Percentiles rank a stretch among this genome's conserved stretches.
Evolutionary conservation across 2,329 filamentous ascomycete species (phyloP).

Genomic region (Elsinoe necatrix): DNA sequence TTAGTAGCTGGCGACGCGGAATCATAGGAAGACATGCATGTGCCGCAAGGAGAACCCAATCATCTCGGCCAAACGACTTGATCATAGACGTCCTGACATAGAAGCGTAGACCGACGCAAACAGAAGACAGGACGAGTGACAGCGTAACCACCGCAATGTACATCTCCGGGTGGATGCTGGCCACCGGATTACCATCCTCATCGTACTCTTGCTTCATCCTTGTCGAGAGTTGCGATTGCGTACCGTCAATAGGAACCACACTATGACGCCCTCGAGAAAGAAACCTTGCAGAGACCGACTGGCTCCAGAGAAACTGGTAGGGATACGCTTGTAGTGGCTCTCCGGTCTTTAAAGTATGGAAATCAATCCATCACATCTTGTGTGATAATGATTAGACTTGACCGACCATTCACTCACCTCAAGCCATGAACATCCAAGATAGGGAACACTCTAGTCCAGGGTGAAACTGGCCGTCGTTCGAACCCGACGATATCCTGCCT

Average conservation of each 20-base stretch:
- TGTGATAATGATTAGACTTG: background rate
- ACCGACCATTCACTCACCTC: background rate
- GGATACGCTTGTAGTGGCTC: background rate
- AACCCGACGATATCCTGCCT: background rate
- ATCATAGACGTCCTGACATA: constrained; percentile 35
- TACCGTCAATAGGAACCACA: background rate
- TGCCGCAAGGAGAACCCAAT: constrained; percentile 34
- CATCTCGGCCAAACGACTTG: constrained; percentile 38
- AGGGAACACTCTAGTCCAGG: background rate
- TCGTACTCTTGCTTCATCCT: background rate
- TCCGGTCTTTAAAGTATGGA: background rate
- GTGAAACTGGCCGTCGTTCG: constrained; percentile 4
- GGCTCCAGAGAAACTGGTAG: background rate
- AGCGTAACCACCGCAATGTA: background rate
- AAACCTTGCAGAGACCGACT: background rate
- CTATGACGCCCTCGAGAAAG: background rate
- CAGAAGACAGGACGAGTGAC: background rate
- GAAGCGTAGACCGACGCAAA: constrained; percentile 23
- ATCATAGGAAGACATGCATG: constrained; percentile 26
- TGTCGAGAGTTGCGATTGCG: background rate
- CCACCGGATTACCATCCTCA: background rate
- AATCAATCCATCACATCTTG: background rate
- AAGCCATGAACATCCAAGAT: background rate
- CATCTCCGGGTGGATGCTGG: constrained; percentile 4
- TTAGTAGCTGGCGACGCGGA: background rate